Evolutionary conservation across 208 protist genomes (phyloP), one percentile per base, ranked within the genome.

Genomic region (Eutreptiella sp.): DNA sequence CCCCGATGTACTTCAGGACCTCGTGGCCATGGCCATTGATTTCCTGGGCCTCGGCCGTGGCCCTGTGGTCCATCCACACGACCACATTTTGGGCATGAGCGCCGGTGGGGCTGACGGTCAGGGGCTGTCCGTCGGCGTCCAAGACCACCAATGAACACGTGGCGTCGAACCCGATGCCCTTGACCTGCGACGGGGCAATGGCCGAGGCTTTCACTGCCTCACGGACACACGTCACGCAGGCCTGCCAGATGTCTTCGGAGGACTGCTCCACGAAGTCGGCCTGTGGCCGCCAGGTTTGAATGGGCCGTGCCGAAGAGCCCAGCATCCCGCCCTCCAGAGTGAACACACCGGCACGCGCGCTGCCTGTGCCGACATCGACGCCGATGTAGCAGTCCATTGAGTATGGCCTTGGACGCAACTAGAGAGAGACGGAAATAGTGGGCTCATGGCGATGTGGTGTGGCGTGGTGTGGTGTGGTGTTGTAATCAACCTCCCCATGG

Each of bases 1-100:
- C 61, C 29, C 66, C 66, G 9, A 71, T 60, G 46, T 69, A 71
- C 14, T 71, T 32, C 14, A 71, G 54, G 2, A 68, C 58, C 4
- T 46, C 3, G 0, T 71, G n/a, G 35, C 38, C 46, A 1, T 29
- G 28, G 1, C 1, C 1, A 53, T 71, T 71, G 33, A 71, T 67
- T 21, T 46, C 2, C 9, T 27, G 24, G 31, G 58, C 46, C 46
- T 69, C n/a, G 23, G 21, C 2, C 23, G 14, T n/a, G 29, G 66
- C 32, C 23, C 66, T 23, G 19, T 71, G 66, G 38, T 71, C 66
- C 32, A 47, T 47, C 66, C 66, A 71, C 46, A 71, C 14, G 23
- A 71, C 60, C 11, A 71, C 29, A 43, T 71, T 53, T 45, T 24
- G 39, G 34, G 38, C 27, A 4, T 46, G 3, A 5, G 14, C 3